Evolutionary conservation across 129 eudicot species (phyloP), one percentile per base, ranked within the genome.

Genomic region (Centella asiatica): DNA sequence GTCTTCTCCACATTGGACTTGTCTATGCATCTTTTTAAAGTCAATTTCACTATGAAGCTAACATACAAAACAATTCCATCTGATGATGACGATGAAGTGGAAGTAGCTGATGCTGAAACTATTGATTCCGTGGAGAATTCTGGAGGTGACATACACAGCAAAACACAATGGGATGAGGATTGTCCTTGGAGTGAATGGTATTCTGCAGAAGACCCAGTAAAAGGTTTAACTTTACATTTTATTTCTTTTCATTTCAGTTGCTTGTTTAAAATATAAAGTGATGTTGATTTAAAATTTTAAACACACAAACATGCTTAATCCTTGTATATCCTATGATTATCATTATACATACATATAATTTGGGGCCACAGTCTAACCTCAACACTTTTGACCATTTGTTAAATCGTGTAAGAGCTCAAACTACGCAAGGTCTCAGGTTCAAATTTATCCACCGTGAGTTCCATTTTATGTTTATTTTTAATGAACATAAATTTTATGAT

Each of bases 131-230:
- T 80, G 66, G 73, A 11, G 48, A 72, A 66, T 60, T 50, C 64
- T 29, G 86, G 71, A 68, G 65, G 67, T 50, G 78, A 81, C 14
- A 69, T 45, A 31, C 80, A 63, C 55, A 77, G 70, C 42, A 86
- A 80, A 81, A 28, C 70, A 36, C 97, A 83, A 73, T 90, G 97
- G 97, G 97, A 90, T 69, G 93, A 83, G 59, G 93, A 86, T 60
- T 90, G 95, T 60, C 93, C 95, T 47, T 86, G 95, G 95, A 86
- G 95, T 73, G 85, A 86, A 70, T 90, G 97, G 95, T 90, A 83
- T 73, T 83, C 93, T 52, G 89, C 95, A 14, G 97, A 90, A 59
- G 97, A 90, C 74, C 97, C 97, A 2, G 70, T 86, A 61, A 86
- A 83, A 83, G 93, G 97, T 86, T 52, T 29, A 63, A 46, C 59